These are phyloP conservation scores for Crithidia bombi DNA, from an alignment of 208 protist species.

Conservation along the genomic window DNA sequence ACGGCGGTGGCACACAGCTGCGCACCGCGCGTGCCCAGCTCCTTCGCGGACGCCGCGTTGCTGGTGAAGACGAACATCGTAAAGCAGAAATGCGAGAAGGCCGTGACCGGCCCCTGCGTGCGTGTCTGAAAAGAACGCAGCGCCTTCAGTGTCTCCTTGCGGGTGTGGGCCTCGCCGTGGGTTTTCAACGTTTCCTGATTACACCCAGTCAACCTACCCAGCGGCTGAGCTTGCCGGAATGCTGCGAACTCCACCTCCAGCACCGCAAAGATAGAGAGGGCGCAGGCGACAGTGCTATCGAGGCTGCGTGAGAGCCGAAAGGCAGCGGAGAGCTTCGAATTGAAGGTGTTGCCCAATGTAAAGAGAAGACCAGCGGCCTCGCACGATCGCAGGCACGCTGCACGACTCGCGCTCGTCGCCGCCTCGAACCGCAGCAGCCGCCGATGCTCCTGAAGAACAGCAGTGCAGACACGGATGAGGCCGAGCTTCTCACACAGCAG, in stretches of 20 bases:
- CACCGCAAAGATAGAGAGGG: slow-evolving; percentile 16
- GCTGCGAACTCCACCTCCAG: slow-evolving; percentile 29
- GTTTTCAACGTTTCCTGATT: not conserved
- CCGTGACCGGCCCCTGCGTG: slow-evolving; percentile 39
- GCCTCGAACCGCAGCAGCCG: slow-evolving; percentile 18
- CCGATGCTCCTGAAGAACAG: slow-evolving; percentile 42
- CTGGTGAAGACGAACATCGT: slow-evolving; percentile 33
- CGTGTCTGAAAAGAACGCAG: slow-evolving; percentile 25
- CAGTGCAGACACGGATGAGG: slow-evolving; percentile 44
- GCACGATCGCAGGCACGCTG: slow-evolving; percentile 31
- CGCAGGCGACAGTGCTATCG: slow-evolving; percentile 27
- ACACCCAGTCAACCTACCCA: not conserved
- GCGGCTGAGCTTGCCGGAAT: slow-evolving; percentile 17
- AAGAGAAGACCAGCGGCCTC: slow-evolving; percentile 54
- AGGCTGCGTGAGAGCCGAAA: slow-evolving; percentile 51
- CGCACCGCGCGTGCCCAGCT: slow-evolving; percentile 35
- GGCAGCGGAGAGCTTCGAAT: slow-evolving; percentile 36
- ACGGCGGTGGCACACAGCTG: slow-evolving; percentile 29
- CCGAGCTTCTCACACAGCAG: slow-evolving; percentile 56
- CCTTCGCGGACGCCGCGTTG: slow-evolving; percentile 30
- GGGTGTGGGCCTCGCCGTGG: slow-evolving; percentile 11
- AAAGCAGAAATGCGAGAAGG: slow-evolving; percentile 38
- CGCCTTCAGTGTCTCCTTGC: slow-evolving; percentile 32
- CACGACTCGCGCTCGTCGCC: not conserved
- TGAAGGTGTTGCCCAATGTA: slow-evolving; percentile 39